These are phyloP conservation scores for Ceratobasidium sp. DNA, from an alignment of 1,284 basidiomycete genomes.

Conservation along the genomic window DNA sequence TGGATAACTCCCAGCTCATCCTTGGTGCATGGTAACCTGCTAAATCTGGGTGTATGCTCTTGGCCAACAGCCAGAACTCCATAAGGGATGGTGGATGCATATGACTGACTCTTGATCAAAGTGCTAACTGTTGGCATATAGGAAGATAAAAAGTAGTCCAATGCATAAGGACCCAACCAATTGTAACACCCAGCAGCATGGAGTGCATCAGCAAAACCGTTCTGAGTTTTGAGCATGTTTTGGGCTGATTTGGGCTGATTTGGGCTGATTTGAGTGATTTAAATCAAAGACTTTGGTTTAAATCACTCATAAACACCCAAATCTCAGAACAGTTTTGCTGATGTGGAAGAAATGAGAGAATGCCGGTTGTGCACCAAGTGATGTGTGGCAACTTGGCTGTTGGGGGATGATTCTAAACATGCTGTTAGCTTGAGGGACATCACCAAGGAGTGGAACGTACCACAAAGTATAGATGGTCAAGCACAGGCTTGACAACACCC, in stretches of 20 bases:
- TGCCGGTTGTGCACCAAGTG: constrained; percentile 15
- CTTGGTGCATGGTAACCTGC: background rate
- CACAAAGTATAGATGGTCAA: background rate
- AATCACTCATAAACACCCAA: too few relatives aligned
- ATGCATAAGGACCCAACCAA: background rate
- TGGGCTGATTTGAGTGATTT: too few relatives aligned
- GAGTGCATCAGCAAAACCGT: too few relatives aligned
- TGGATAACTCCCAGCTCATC: constrained; percentile 22
- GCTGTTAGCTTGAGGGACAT: background rate
- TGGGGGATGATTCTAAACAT: background rate
- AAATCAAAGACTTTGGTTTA: too few relatives aligned
- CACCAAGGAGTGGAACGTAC: background rate
- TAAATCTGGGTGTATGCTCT: too few relatives aligned
- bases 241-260: too few relatives aligned
- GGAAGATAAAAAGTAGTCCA: constrained; percentile 1
- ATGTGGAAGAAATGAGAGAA: constrained; percentile 1
- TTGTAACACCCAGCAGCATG: constrained; percentile 11
- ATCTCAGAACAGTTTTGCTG: too few relatives aligned
- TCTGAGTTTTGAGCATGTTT: too few relatives aligned
- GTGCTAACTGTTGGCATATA: background rate
- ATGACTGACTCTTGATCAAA: background rate
- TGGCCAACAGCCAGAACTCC: too few relatives aligned
- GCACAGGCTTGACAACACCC: constrained; percentile 14
- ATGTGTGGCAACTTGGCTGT: background rate
- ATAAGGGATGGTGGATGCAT: background rate